phyloP scores from a whole-genome alignment of 2,329 filamentous ascomycete species.

The Aspergillus costaricaensis region DNA sequence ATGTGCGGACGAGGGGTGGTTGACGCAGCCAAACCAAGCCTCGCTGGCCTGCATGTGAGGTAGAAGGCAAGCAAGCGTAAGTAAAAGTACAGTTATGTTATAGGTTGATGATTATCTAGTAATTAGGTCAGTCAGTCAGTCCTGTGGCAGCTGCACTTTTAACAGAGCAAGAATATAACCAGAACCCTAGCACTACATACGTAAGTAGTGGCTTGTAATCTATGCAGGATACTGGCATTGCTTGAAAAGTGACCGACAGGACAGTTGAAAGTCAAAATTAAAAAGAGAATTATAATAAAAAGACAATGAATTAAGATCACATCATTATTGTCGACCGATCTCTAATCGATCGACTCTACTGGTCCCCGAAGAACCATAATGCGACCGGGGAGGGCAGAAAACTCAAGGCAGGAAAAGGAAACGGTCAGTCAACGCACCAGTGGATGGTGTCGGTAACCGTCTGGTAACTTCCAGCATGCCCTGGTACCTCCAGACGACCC shows the following conservation, averaged over 20 bases:
- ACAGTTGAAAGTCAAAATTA: neutral
- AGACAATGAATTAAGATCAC: conserved; percentile 1
- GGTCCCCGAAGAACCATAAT: neutral
- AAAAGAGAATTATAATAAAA: no score
- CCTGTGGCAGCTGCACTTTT: neutral
- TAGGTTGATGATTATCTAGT: neutral
- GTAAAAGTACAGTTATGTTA: neutral
- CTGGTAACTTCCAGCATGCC: neutral
- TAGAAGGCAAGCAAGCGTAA: neutral
- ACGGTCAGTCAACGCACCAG: neutral
- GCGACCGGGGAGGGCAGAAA: neutral
- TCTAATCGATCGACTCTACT: neutral
- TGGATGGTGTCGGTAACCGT: neutral
- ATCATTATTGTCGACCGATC: neutral
- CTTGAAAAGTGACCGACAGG: neutral
- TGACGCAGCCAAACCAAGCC: conserved; percentile 4
- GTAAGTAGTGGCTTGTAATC: neutral
- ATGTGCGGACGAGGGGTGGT: neutral
- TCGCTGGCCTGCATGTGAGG: conserved; percentile 5
- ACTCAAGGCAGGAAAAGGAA: neutral
- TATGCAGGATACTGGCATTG: neutral
- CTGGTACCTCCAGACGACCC: neutral
- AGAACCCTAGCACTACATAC: neutral
- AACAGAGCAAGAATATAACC: neutral
- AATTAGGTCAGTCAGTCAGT: neutral